Evolutionary conservation across 257 asterid species (phyloP).

Genomic region (Lavandula angustifolia): DNA sequence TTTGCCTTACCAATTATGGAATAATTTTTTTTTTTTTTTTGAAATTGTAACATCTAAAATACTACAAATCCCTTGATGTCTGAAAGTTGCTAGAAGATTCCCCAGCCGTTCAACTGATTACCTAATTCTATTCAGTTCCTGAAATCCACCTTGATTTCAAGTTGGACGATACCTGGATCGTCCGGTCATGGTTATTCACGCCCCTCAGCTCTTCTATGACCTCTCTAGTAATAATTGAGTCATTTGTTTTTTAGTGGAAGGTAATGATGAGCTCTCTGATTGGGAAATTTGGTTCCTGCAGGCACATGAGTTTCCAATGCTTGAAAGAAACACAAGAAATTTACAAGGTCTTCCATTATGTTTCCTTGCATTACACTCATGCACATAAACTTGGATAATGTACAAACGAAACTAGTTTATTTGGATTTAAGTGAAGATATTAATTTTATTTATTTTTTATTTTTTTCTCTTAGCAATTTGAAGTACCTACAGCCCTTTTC

Average conservation of each 20-base stretch:
- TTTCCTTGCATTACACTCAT: slow-evolving; percentile 42
- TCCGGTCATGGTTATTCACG: slow-evolving; percentile 15
- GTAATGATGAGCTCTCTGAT: slow-evolving; percentile 66
- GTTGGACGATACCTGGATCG: slow-evolving; percentile 28
- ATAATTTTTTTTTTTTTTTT: no score
- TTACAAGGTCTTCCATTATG: slow-evolving; percentile 68
- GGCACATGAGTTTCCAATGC: slow-evolving; percentile 96
- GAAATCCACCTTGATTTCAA: slow-evolving; percentile 13
- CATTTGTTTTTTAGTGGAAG: slow-evolving; percentile 39
- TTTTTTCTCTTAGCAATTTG: slow-evolving; percentile 3
- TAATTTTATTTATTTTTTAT: not conserved
- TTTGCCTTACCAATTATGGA: slow-evolving; percentile 3
- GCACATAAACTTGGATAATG: slow-evolving; percentile 32
- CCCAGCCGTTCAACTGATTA: not conserved
- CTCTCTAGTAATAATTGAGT: slow-evolving; percentile 27
- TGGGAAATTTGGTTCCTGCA: slow-evolving; percentile 91
- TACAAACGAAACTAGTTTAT: slow-evolving; percentile 34
- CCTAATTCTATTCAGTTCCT: slow-evolving; percentile 1
- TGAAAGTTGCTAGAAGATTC: not conserved
- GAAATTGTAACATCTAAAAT: not conserved
- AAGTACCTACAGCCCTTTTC: not conserved
- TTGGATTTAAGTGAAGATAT: slow-evolving; percentile 27
- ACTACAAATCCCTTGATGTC: not conserved
- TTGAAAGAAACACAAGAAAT: slow-evolving; percentile 70
- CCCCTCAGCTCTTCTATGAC: slow-evolving; percentile 22